Percentiles rank a stretch among this genome's conserved stretches.
Evolutionary conservation across 495 filamentous ascomycete species (phyloP).

Genomic region (Zalerion maritima): DNA sequence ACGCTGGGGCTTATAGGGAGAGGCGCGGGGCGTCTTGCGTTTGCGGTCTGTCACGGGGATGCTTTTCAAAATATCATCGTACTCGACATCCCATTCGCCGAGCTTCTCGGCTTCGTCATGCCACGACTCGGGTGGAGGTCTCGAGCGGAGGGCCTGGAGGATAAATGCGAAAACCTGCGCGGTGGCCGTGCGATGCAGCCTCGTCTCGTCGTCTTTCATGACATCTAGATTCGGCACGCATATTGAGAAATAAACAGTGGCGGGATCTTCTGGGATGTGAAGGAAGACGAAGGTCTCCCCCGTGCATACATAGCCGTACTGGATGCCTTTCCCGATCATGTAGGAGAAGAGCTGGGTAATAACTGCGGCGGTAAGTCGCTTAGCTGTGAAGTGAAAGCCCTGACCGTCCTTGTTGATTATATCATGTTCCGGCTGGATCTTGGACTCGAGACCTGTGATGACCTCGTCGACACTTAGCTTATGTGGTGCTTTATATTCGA

Average conservation of each 20-base stretch:
- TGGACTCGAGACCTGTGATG: constrained; percentile 11
- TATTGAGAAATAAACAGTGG: constrained; percentile 17
- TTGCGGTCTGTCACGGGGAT: constrained; percentile 16
- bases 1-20: constrained; percentile 14
- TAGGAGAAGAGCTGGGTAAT: constrained; percentile 6
- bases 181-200: constrained; percentile 27
- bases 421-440: constrained; percentile 15
- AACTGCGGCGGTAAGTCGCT: constrained; percentile 10
- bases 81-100: constrained; percentile 23
- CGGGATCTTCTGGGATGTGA: constrained; percentile 18
- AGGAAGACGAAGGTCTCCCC: constrained; percentile 29
- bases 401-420: constrained; percentile 16
- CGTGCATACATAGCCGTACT: constrained; percentile 22
- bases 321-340: constrained; percentile 10
- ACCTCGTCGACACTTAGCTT: constrained; percentile 20
- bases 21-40: constrained; percentile 12
- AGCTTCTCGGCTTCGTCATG: constrained; percentile 14
- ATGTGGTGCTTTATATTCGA: constrained; percentile 33
- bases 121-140: constrained; percentile 23
- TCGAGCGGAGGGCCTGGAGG: constrained; percentile 23
- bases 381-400: constrained; percentile 12
- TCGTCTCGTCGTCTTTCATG: constrained; percentile 7
- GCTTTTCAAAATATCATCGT: constrained; percentile 18
- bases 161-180: constrained; percentile 34
- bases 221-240: constrained; percentile 18